Conservation (phyloP, 305 asterid genomes). For the Striga hermonthica region DNA sequence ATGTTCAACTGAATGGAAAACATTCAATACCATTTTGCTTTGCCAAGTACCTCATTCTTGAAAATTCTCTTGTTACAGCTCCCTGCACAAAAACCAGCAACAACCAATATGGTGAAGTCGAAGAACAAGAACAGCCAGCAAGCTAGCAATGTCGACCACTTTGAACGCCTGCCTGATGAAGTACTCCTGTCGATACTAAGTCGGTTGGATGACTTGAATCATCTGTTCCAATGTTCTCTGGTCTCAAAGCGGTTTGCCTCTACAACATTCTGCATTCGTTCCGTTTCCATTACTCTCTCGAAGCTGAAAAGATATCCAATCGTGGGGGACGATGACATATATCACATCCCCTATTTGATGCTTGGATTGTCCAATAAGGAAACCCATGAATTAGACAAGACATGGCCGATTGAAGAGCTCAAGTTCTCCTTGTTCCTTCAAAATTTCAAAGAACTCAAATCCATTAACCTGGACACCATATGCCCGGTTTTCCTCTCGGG, state of each 20-base stretch:
- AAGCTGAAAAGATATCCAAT: not conserved
- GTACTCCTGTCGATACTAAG: not conserved
- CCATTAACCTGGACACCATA: constrained; percentile 18
- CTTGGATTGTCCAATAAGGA: not conserved
- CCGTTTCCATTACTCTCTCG: constrained; percentile 17
- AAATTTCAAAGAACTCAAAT: constrained; percentile 22
- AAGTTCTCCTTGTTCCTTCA: constrained; percentile 18
- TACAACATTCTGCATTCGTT: not conserved
- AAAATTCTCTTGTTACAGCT: no score
- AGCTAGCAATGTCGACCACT: not conserved
- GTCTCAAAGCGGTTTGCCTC: constrained; percentile 21
- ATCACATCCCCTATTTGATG: not conserved
- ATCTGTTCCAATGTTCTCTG: constrained; percentile 16
- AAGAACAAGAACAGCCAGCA: not conserved
- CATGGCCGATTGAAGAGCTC: constrained; percentile 10
- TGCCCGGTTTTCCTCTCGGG: not conserved
- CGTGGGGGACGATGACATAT: not conserved
- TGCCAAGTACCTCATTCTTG: no score
- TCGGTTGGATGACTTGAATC: constrained; percentile 14
- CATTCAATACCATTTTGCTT: no score
- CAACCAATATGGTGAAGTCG: constrained; percentile 3
- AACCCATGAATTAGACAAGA: not conserved
- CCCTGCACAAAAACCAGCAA: not conserved
- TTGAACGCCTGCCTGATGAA: constrained; percentile 20
- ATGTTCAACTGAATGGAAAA: no score